Evolutionary conservation across 2,329 filamentous ascomycete genomes (phyloP).

Genomic region (Fonsecaea multimorphosa): DNA sequence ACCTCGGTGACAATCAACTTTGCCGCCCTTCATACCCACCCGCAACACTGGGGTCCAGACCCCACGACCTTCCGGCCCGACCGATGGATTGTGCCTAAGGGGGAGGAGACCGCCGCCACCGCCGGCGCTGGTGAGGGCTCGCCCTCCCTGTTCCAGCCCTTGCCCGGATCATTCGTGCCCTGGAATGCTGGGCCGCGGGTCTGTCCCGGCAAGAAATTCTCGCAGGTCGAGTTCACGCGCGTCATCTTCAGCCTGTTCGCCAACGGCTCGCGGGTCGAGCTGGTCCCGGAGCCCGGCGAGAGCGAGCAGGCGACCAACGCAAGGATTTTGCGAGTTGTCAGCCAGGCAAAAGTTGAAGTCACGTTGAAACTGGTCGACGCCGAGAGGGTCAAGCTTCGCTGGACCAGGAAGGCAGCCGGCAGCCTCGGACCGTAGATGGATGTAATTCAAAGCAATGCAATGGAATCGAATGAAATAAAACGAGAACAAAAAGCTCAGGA

Average conservation of each 20-base stretch:
- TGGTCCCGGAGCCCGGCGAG: constrained; percentile 26
- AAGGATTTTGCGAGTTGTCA: constrained; percentile 20
- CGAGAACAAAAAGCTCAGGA: too few relatives aligned
- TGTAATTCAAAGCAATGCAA: too few relatives aligned
- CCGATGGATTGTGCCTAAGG: constrained; percentile 50
- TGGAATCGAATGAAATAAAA: too few relatives aligned
- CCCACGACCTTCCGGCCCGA: constrained; percentile 42
- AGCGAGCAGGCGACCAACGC: constrained; percentile 19
- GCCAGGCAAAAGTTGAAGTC: constrained; percentile 26
- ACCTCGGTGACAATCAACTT: constrained; percentile 39
- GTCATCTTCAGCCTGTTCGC: constrained; percentile 39
- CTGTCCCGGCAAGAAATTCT: constrained; percentile 47
- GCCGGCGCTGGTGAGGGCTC: constrained; percentile 52
- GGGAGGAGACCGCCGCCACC: constrained; percentile 47
- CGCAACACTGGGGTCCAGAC: constrained; percentile 41
- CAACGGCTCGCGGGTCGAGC: constrained; percentile 25
- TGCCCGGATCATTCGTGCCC: constrained; percentile 39
- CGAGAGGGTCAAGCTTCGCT: constrained; percentile 24
- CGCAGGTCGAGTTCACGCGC: constrained; percentile 48
- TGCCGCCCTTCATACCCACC: constrained; percentile 43
- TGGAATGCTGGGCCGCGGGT: constrained; percentile 43
- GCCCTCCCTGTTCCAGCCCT: constrained; percentile 37
- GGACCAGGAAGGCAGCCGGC: constrained; percentile 20
- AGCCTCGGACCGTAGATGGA: too few relatives aligned
- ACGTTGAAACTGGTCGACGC: constrained; percentile 29